Conservation (phyloP, 1,284 basidiomycete species). For the Laetiporus sulphureus region DNA sequence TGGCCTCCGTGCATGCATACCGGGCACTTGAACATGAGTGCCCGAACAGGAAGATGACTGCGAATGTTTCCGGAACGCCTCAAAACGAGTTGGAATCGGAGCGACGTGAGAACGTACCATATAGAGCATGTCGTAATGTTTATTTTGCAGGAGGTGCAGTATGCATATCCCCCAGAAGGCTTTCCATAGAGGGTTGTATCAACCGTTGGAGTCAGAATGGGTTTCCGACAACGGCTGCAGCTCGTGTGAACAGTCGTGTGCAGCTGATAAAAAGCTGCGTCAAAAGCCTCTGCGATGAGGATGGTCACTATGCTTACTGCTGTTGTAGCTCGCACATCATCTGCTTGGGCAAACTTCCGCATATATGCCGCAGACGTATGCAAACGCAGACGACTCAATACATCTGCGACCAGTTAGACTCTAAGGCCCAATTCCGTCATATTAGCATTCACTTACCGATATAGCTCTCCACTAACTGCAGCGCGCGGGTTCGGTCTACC, state of each 20-base stretch:
- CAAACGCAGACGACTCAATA: constrained; percentile 51
- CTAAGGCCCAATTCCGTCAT: too few species aligned
- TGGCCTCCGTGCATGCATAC: constrained; percentile 74
- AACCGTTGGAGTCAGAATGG: constrained; percentile 27
- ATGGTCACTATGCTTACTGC: constrained; percentile 33
- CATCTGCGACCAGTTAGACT: constrained; percentile 38
- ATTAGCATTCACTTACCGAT: constrained; percentile 39
- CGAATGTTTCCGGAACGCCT: neutral
- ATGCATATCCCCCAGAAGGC: constrained; percentile 28
- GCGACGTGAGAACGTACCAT: constrained; percentile 45
- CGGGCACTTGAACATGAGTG: constrained; percentile 62
- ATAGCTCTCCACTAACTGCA: constrained; percentile 61
- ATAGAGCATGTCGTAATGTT: constrained; percentile 54
- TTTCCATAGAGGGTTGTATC: constrained; percentile 13
- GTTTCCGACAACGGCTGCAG: constrained; percentile 61
- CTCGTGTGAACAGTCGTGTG: constrained; percentile 63
- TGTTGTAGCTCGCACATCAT: constrained; percentile 44
- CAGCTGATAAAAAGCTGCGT: constrained; percentile 32
- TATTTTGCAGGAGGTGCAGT: constrained; percentile 48
- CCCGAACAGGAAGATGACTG: constrained; percentile 67
- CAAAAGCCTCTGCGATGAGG: neutral
- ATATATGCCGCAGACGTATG: constrained; percentile 64
- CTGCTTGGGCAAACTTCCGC: constrained; percentile 49
- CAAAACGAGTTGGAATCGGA: neutral
- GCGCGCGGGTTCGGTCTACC: constrained; percentile 35